Percentiles rank a stretch among this genome's conserved stretches.
Evolutionary conservation across 2,329 filamentous ascomycete genomes (phyloP).

Genomic region (Fusarium sp.): DNA sequence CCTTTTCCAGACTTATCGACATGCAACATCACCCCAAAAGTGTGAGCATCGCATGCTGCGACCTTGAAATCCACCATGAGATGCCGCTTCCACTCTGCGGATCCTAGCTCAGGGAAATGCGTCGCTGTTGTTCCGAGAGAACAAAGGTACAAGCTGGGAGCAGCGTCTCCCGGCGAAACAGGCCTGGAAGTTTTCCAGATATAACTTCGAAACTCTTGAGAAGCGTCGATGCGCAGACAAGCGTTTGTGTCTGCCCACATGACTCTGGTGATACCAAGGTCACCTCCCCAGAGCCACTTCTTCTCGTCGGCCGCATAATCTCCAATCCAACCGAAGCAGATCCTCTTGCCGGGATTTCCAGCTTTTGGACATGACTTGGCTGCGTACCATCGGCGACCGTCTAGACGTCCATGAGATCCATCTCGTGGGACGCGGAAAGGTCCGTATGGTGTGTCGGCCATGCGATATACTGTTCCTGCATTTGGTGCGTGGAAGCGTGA

Average conservation of each 20-base stretch:
- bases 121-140: constrained; percentile 44
- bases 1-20: constrained; percentile 45
- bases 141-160: constrained; percentile 43
- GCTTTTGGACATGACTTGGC: constrained; percentile 51
- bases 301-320: constrained; percentile 50
- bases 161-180: constrained; percentile 39
- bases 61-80: constrained; percentile 45
- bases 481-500: constrained; percentile 51
- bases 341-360: constrained; percentile 45
- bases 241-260: constrained; percentile 47
- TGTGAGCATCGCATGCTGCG: constrained; percentile 43
- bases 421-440: constrained; percentile 52
- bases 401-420: constrained; percentile 50
- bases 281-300: constrained; percentile 55
- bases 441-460: constrained; percentile 51
- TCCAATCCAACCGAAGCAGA: constrained; percentile 52
- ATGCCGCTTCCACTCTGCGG: constrained; percentile 33
- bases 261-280: constrained; percentile 49
- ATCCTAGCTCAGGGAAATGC: constrained; percentile 40
- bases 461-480: constrained; percentile 52
- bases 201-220: constrained; percentile 38
- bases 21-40: constrained; percentile 48
- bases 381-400: constrained; percentile 53
- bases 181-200: constrained; percentile 33
- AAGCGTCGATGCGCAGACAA: constrained; percentile 43